Percentiles rank a stretch among this genome's conserved stretches.
Evolutionary conservation across 768 basidiomycete species (phyloP).

Genomic region (Boletus sp.): DNA sequence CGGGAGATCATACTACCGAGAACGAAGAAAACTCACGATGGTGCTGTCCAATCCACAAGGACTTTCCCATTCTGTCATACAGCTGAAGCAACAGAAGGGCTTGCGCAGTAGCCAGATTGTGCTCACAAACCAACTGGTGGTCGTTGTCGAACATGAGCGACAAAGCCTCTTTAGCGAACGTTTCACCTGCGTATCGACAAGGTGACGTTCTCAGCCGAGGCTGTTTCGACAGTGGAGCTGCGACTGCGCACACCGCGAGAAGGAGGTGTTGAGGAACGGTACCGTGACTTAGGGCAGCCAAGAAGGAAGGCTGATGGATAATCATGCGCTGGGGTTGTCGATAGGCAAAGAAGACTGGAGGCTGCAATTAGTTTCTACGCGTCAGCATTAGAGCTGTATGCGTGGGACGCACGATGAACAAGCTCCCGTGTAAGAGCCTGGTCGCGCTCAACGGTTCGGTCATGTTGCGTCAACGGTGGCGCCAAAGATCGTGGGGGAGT

Average conservation of each 20-base stretch:
- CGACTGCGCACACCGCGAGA: conserved; percentile 73
- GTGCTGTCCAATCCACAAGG: conserved; percentile 30
- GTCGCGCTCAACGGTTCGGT: conserved; percentile 52
- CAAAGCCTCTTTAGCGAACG: conserved; percentile 57
- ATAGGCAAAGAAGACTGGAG: conserved; percentile 76
- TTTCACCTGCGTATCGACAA: conserved; percentile 52
- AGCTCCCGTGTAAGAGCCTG: conserved; percentile 67
- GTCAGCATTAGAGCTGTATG: neutral
- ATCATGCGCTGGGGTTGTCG: conserved; percentile 75
- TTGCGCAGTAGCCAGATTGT: conserved; percentile 71
- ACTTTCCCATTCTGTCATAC: conserved; percentile 53
- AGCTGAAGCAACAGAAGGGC: conserved; percentile 71
- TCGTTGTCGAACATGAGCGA: conserved; percentile 70
- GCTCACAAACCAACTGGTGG: conserved; percentile 56
- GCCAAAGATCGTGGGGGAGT: conserved; percentile 35
- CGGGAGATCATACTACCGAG: neutral
- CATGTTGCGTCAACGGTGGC: conserved; percentile 35
- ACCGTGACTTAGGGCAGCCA: conserved; percentile 61
- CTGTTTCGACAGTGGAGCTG: conserved; percentile 72
- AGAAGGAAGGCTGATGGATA: conserved; percentile 78
- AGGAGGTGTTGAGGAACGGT: conserved; percentile 69
- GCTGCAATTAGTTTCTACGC: conserved; percentile 1
- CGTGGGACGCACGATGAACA: conserved; percentile 57
- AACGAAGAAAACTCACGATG: conserved; percentile 27
- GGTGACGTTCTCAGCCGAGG: conserved; percentile 57